Percentiles rank a stretch among this genome's conserved stretches.
Conservation (phyloP, 352 stramenopile genomes). For the Pythium scleroteichum region DNA sequence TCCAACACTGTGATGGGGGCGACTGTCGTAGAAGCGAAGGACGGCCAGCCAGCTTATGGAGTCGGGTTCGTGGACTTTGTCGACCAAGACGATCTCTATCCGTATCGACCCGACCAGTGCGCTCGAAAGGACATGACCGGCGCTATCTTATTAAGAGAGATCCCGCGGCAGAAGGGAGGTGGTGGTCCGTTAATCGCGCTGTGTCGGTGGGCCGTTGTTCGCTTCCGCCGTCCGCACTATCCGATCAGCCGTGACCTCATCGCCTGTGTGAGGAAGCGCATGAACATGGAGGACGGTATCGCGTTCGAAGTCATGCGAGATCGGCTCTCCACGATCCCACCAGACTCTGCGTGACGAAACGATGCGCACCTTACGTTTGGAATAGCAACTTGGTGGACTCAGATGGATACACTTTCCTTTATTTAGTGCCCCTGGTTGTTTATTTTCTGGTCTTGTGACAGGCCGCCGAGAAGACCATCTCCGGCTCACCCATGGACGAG, state of each 20-base stretch:
- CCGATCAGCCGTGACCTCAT: constrained; percentile 7
- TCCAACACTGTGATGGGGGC: constrained; percentile 13
- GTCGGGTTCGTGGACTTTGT: constrained; percentile 13
- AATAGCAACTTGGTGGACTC: no score
- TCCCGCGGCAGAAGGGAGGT: neutral
- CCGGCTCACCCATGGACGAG: no score
- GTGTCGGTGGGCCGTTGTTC: constrained; percentile 3
- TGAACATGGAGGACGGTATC: neutral
- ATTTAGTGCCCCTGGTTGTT: no score
- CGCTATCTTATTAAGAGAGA: constrained; percentile 1
- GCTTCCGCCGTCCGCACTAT: constrained; percentile 5
- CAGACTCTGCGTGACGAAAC: neutral
- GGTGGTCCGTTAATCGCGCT: neutral
- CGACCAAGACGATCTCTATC: constrained; percentile 18
- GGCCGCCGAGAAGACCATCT: no score
- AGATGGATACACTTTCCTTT: no score
- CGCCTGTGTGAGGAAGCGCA: neutral
- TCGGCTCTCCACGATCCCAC: neutral
- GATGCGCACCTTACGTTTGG: no score
- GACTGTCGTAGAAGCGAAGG: neutral
- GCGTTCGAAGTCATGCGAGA: constrained; percentile 19
- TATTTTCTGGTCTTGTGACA: no score
- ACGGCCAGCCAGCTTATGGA: constrained; percentile 1
- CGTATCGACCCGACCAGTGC: constrained; percentile 10
- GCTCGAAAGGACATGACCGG: constrained; percentile 13